Conservation (phyloP, 2,329 filamentous ascomycete species). For the Ophiostoma pallidulum region DNA sequence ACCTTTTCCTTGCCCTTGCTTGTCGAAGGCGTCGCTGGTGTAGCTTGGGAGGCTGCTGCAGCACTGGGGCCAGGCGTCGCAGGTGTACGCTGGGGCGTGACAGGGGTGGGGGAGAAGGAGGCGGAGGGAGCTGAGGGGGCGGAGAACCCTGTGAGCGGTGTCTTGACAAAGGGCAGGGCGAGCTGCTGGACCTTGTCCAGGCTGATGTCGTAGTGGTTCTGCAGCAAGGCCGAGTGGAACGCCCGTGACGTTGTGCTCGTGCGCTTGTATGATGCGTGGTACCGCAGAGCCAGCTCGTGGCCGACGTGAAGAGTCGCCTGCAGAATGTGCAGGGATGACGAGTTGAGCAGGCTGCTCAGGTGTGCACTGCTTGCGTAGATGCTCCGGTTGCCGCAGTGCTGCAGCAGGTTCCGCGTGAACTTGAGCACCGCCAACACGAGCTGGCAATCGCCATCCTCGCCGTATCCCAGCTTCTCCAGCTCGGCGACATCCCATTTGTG, state of each 20-base stretch:
- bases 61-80: not conserved
- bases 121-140: conserved; percentile 21
- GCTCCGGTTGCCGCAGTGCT: conserved; percentile 94
- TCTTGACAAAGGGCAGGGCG: conserved; percentile 72
- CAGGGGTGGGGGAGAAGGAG: conserved; percentile 1
- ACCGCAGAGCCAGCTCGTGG: conserved; percentile 81
- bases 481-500: conserved; percentile 37
- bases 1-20: conserved; percentile 70
- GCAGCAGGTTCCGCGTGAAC: conserved; percentile 80
- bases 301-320: conserved; percentile 70
- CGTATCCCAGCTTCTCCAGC: conserved; percentile 53
- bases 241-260: conserved; percentile 54
- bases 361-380: conserved; percentile 91
- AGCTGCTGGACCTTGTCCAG: conserved; percentile 77
- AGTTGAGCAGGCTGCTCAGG: conserved; percentile 81
- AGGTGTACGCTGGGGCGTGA: conserved; percentile 2
- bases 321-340: conserved; percentile 70
- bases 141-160: conserved; percentile 42
- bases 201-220: conserved; percentile 75
- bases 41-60: conserved; percentile 31
- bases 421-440: conserved; percentile 70
- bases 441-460: conserved; percentile 66
- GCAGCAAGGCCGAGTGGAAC: conserved; percentile 63
- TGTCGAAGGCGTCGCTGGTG: conserved; percentile 31
- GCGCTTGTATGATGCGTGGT: conserved; percentile 79